A percentile compares a stretch with the other conserved stretches of the same genome.
Conservation (phyloP, 257 asterid species). For the Solanum pinnatisectum region DNA sequence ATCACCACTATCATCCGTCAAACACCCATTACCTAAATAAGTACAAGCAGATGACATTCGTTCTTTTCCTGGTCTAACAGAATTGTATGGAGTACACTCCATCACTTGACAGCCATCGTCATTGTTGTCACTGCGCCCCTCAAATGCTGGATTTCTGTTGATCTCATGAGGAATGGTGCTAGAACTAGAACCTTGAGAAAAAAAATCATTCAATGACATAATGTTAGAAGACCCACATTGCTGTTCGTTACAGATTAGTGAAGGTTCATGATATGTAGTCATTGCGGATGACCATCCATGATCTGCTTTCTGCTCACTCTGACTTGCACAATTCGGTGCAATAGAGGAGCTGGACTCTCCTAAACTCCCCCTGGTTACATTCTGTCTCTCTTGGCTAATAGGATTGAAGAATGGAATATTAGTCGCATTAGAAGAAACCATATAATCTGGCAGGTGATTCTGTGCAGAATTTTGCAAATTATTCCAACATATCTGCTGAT, state of each 20-base stretch:
- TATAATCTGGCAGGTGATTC: conserved; percentile 33
- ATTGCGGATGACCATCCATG: conserved; percentile 27
- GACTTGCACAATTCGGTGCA: conserved; percentile 20
- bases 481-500: conserved; percentile 64
- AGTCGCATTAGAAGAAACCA: conserved; percentile 32
- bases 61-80: conserved; percentile 32
- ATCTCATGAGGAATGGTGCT: not conserved
- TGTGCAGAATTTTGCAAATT: conserved; percentile 39
- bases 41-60: conserved; percentile 24
- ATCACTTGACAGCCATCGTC: conserved; percentile 53
- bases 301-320: conserved; percentile 37
- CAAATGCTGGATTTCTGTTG: conserved; percentile 3
- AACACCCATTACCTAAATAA: conserved; percentile 26
- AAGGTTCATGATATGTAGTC: not conserved
- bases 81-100: conserved; percentile 28
- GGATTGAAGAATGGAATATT: conserved; percentile 21
- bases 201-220: not conserved
- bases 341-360: conserved; percentile 67
- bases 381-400: conserved; percentile 27
- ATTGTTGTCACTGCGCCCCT: not conserved
- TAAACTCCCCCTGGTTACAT: conserved; percentile 37
- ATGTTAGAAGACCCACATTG: not conserved
- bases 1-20: conserved; percentile 32
- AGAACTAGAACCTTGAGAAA: conserved; percentile 4
- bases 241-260: not conserved